Base-by-base conservation (phyloP, 2,329 filamentous ascomycete genomes). In the Fusarium goolgardi region DNA sequence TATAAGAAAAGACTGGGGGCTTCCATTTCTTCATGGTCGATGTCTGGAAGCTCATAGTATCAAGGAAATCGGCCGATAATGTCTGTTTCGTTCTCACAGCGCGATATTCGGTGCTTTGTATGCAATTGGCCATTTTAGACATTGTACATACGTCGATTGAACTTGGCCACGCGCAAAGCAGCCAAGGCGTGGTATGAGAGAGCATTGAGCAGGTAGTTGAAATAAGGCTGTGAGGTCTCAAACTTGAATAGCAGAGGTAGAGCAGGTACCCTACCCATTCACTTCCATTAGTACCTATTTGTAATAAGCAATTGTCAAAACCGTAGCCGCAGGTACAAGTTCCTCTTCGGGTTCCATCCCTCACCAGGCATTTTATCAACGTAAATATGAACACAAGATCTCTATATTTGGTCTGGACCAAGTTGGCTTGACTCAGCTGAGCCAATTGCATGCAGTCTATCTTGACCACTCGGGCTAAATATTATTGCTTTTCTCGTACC, bases 171-270 rank as follows among this genome's bases (percentile, higher is more conserved):
- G 27, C 5, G 10, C 9, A 43, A 11, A 56, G 16, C 27, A 32
- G 20, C 25, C 18, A 21, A 45, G 34, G 29, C 29, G 13, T 31
- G 27, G n/a, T 13, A 20, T 39, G n/a, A 15, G n/a, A 15, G n/a
- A 20, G 35, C 35, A 13, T n/a, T 39, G 20, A 39, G 20, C 12
- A 8, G 35, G 35, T 39, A 21, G 53, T 67, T 58, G 59, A 64
- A 67, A 66, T 62, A 69, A 58, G 67, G 52, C 55, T 57, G 35
- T 39, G 25, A 53, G 58, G 47, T 62, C 41, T 60, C 45, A 61
- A 51, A 52, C 34, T 57, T 45, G 43, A 10, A 45, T 25, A 11
- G 21, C n/a, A 20, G 20, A 39, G 12, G 35, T 43, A 25, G 27
- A 25, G 23, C 10, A 43, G 25, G 5, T 45, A 31, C 11, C 43